Conservation (phyloP, 2,329 filamentous ascomycete species). For the Nothopassalora personata region DNA sequence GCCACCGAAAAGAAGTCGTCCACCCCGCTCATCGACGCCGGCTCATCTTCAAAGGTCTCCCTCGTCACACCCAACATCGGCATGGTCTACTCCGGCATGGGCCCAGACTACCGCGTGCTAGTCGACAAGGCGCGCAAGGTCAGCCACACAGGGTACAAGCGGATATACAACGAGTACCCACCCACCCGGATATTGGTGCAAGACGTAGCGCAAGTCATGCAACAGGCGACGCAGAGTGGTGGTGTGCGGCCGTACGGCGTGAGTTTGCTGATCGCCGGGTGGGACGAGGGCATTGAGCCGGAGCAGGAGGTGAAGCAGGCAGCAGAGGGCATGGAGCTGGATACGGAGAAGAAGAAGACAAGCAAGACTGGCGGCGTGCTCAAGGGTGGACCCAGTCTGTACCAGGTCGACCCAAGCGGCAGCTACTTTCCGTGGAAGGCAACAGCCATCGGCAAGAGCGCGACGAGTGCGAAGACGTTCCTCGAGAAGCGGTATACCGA, state of each 20-base stretch:
- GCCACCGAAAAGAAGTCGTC: constrained; percentile 99
- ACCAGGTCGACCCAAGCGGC: constrained; percentile 98
- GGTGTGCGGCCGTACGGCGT: constrained; percentile 97
- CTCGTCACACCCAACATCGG: constrained; percentile 98
- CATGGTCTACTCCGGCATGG: constrained; percentile 99
- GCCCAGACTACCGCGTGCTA: constrained; percentile 93
- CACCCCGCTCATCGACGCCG: constrained; percentile 90
- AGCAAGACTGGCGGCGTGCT: constrained; percentile 92
- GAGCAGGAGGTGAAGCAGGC: constrained; percentile 66
- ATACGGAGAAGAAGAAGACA: constrained; percentile 59
- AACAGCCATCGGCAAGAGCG: constrained; percentile 97
- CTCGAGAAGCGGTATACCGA: constrained; percentile 98
- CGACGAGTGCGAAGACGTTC: constrained; percentile 97
- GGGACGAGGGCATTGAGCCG: constrained; percentile 94
- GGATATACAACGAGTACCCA: constrained; percentile 99
- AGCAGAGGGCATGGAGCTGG: constrained; percentile 46
- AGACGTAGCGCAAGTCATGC: constrained; percentile 95
- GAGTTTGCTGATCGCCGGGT: constrained; percentile 88
- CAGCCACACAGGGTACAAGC: constrained; percentile 97
- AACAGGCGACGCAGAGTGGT: constrained; percentile 96
- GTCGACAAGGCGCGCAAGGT: constrained; percentile 98
- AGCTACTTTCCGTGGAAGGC: constrained; percentile 99
- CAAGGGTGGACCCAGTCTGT: constrained; percentile 94
- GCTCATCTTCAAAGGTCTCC: constrained; percentile 94
- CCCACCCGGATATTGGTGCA: constrained; percentile 98